Evolutionary conservation across 768 basidiomycete species (phyloP), one percentile per base, ranked within the genome.

Genomic region (Mycena olivaceomarginata): DNA sequence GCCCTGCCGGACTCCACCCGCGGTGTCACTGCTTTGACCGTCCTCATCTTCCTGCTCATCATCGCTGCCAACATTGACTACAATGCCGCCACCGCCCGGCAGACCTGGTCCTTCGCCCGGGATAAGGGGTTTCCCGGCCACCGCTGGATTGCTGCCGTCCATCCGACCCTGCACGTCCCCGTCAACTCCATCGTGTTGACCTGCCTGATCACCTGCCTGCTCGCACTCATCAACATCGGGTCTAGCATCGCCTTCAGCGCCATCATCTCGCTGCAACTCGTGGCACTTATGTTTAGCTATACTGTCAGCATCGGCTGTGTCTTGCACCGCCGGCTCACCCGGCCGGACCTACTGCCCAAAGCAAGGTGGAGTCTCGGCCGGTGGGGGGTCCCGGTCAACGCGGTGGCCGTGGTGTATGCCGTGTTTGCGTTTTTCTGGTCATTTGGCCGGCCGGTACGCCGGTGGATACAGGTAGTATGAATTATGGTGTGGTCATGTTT

Each of bases 211-310:
- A 71, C 70, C 70, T 71, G 70, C 62, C 70, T 71, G 46, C 70
- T 71, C 70, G 70, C 70, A 71, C 70, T 71, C 70, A 71, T 71
- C 60, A 71, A 71, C 62, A 71, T 71, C 70, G 70, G 70, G 70
- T 71, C 70, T 41, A 71, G 62, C 62, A 71, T 71, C 48, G 70
- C 70, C 70, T 71, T 71, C 70, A 71, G 64, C 62, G 70, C 70
- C 70, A 71, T 71, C 46, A 71, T 71, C 70, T 71, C 70, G 46
- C 62, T 71, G 70, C 70, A 71, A 62, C 70, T 71, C 60, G 70
- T 71, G 62, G 70, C 70, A 64, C 70, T 71, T 64, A 71, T 71
- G 70, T 71, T 71, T 71, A 71, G 70, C 70, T 71, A 71, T 60
- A 71, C 70, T 60, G 70, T 71, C 60, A 71, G 70, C 62, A 71